phyloP scores from a whole-genome alignment of 495 filamentous ascomycete species.

The Hypoxylon cercidicola region DNA sequence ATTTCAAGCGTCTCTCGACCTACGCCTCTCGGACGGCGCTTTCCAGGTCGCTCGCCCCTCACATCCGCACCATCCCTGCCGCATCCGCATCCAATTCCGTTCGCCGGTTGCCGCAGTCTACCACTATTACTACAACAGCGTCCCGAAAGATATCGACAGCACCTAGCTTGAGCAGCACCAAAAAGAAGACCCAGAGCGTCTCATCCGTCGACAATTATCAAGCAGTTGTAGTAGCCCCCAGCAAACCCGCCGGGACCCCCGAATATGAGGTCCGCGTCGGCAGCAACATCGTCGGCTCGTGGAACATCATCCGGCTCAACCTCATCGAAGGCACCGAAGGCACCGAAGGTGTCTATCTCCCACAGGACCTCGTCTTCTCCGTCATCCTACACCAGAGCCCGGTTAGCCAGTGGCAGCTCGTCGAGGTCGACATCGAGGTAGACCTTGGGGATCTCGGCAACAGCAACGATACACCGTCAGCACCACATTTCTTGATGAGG shows the following conservation, averaged over 20 bases:
- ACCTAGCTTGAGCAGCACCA: not conserved
- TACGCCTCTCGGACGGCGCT: conserved; percentile 5
- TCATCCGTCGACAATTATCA: conserved; percentile 1
- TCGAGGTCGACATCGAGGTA: conserved; percentile 19
- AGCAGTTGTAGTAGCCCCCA: conserved; percentile 3
- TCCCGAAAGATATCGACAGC: conserved; percentile 6
- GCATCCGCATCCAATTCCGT: not conserved
- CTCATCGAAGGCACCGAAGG: conserved; percentile 1
- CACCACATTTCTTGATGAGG: conserved; percentile 6
- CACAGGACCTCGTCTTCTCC: conserved; percentile 32
- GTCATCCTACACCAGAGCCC: conserved; percentile 7
- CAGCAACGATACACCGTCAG: not conserved
- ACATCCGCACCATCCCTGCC: conserved; percentile 3
- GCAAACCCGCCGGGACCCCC: conserved; percentile 10
- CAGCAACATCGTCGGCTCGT: conserved; percentile 17
- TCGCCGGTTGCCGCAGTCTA: not conserved
- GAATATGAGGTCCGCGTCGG: conserved; percentile 11
- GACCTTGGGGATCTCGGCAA: conserved; percentile 3
- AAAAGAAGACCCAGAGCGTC: conserved; percentile 1
- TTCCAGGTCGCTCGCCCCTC: conserved; percentile 6
- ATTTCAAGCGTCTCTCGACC: conserved; percentile 12
- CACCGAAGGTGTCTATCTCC: conserved; percentile 8
- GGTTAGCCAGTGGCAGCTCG: conserved; percentile 19
- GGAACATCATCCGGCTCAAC: conserved; percentile 22
- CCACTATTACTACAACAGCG: not conserved